A percentile compares a stretch with the other conserved stretches of the same genome.
These are phyloP conservation scores for Mycena polygramma DNA, from an alignment of 768 basidiomycete genomes.

Conservation along the genomic window DNA sequence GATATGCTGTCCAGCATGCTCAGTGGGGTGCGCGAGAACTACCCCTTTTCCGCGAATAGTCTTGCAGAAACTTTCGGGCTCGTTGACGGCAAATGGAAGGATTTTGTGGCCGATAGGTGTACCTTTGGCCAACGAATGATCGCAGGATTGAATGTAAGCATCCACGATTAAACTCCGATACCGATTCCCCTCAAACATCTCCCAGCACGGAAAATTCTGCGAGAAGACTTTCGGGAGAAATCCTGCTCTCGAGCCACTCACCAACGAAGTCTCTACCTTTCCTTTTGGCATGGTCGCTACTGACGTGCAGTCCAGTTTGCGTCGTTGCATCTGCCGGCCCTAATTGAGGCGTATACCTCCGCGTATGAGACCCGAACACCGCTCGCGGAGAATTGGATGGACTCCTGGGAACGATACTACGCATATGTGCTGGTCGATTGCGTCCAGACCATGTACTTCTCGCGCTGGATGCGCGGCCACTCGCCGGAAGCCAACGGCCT, in stretches of 20 bases:
- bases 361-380: slow-evolving; percentile 27
- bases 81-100: slow-evolving; percentile 33
- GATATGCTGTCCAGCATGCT: slow-evolving; percentile 25
- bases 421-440: slow-evolving; percentile 21
- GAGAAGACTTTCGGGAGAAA: slow-evolving; percentile 26
- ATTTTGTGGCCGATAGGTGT: slow-evolving; percentile 25
- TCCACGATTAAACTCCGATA: too few species aligned
- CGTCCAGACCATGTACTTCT: slow-evolving; percentile 31
- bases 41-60: slow-evolving; percentile 4
- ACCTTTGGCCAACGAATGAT: slow-evolving; percentile 23
- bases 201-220: slow-evolving; percentile 30
- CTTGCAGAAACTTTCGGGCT: slow-evolving; percentile 31
- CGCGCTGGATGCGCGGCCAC: slow-evolving; percentile 35
- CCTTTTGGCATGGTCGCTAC: not conserved
- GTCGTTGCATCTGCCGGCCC: slow-evolving; percentile 12
- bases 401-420: slow-evolving; percentile 32
- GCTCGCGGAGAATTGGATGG: slow-evolving; percentile 27
- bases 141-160: slow-evolving; percentile 24
- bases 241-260: slow-evolving; percentile 26
- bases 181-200: not conserved
- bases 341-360: slow-evolving; percentile 23
- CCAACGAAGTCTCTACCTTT: slow-evolving; percentile 16
- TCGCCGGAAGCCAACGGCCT: slow-evolving; percentile 14
- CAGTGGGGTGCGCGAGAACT: slow-evolving; percentile 9
- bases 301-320: slow-evolving; percentile 1